Evolutionary conservation across 2,329 filamentous ascomycete genomes (phyloP).

Genomic region (Pseudogymnoascus sp.): DNA sequence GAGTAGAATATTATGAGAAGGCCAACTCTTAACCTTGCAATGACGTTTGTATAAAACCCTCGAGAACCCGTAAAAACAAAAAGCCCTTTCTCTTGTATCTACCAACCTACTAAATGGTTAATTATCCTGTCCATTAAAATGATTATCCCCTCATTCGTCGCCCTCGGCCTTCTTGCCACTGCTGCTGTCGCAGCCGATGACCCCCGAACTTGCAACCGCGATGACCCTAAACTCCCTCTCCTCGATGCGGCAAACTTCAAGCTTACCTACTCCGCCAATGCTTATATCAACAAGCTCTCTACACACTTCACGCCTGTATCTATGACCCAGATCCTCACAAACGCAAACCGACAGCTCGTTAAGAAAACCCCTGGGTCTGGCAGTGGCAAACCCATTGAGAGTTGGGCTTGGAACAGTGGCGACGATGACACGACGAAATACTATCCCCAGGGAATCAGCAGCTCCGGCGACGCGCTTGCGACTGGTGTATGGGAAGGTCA

Average conservation of each 20-base stretch:
- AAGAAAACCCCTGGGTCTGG: background rate
- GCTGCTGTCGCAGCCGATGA: background rate
- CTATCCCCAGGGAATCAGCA: constrained; percentile 32
- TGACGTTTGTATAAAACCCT: background rate
- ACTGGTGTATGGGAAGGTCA: constrained; percentile 29
- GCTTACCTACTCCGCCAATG: constrained; percentile 5
- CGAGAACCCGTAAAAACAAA: background rate
- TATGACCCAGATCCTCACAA: background rate
- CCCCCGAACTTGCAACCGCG: background rate
- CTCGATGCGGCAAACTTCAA: background rate
- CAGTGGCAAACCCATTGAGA: background rate
- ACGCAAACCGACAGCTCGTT: constrained; percentile 1
- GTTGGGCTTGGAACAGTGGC: constrained; percentile 20
- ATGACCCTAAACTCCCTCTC: constrained; percentile 1
- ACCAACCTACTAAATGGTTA: background rate
- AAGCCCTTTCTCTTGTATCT: background rate
- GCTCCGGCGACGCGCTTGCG: constrained; percentile 28
- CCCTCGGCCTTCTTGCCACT: background rate
- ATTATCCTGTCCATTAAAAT: background rate
- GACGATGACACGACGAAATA: constrained; percentile 30
- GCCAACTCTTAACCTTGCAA: background rate
- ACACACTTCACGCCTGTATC: background rate
- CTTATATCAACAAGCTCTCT: background rate
- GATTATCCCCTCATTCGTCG: background rate
- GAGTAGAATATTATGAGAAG: background rate